These are phyloP conservation scores for Saccharomyces paradoxus DNA, from an alignment of 805 yeast species.

Conservation along the genomic window DNA sequence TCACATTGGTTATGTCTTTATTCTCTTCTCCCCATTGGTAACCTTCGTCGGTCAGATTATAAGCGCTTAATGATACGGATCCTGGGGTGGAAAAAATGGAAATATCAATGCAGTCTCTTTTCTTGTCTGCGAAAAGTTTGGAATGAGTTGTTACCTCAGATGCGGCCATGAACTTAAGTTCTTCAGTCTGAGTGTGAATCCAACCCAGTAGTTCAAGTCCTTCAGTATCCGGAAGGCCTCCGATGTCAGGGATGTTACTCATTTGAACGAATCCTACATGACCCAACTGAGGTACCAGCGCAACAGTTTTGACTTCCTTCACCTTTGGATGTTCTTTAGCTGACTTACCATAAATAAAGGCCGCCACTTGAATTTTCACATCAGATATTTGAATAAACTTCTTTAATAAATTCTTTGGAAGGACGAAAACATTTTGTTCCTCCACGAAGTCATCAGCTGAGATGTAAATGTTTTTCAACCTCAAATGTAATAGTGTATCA, in stretches of 20 bases:
- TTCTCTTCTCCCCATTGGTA: conserved; percentile 68
- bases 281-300: conserved; percentile 83
- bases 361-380: conserved; percentile 74
- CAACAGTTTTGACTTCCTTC: conserved; percentile 70
- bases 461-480: conserved; percentile 68
- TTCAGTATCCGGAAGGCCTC: conserved; percentile 32
- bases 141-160: conserved; percentile 59
- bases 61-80: conserved; percentile 68
- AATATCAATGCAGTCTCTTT: conserved; percentile 43
- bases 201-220: conserved; percentile 79
- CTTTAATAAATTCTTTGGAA: conserved; percentile 75
- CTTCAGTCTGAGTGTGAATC: conserved; percentile 83
- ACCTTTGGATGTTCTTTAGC: conserved; percentile 64
- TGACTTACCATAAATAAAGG: conserved; percentile 68
- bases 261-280: conserved; percentile 56
- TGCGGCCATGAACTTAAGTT: conserved; percentile 54
- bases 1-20: conserved; percentile 43
- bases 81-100: conserved; percentile 75
- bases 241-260: conserved; percentile 31
- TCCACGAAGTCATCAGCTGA: conserved; percentile 58
- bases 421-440: conserved; percentile 55
- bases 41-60: conserved; percentile 54
- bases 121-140: conserved; percentile 31
- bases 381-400: conserved; percentile 78
- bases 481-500: conserved; percentile 59